Percentiles rank a stretch among this genome's conserved stretches.
These are phyloP conservation scores for Luffa acutangula DNA, from an alignment of 306 rosid species.

Conservation along the genomic window DNA sequence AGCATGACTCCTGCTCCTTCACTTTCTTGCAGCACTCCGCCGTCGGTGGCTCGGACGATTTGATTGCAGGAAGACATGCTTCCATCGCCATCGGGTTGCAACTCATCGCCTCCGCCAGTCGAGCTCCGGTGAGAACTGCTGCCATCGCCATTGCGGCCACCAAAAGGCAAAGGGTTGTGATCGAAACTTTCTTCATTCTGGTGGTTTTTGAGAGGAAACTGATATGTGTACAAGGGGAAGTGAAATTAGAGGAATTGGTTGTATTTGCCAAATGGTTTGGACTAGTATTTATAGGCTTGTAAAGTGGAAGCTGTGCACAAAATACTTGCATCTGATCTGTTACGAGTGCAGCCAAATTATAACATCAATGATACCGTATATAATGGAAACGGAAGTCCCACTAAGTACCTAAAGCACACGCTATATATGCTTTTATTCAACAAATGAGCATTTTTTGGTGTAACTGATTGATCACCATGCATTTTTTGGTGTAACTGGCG, in stretches of 20 bases:
- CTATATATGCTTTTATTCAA: background rate
- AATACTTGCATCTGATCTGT: background rate
- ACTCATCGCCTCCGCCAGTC: background rate
- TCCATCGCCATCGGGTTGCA: constrained; percentile 15
- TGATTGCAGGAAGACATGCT: constrained; percentile 7
- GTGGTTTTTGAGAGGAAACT: background rate
- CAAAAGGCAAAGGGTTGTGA: background rate
- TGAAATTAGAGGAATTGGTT: background rate
- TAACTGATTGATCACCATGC: too few species aligned
- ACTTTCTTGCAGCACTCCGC: constrained; percentile 32
- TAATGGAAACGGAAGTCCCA: background rate
- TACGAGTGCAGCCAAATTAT: background rate
- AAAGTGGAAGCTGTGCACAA: background rate
- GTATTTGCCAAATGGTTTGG: background rate
- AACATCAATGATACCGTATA: background rate
- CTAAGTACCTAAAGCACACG: background rate
- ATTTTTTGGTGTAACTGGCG: background rate
- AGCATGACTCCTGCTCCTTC: background rate
- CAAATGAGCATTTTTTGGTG: background rate
- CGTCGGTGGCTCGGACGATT: constrained; percentile 16
- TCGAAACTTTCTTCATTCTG: background rate
- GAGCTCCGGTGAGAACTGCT: background rate
- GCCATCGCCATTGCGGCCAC: background rate
- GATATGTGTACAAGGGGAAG: background rate
- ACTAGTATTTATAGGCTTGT: background rate